These are phyloP conservation scores for Ploettnerulaceae sp. DNA, from an alignment of 2,329 filamentous ascomycete genomes.

Conservation along the genomic window DNA sequence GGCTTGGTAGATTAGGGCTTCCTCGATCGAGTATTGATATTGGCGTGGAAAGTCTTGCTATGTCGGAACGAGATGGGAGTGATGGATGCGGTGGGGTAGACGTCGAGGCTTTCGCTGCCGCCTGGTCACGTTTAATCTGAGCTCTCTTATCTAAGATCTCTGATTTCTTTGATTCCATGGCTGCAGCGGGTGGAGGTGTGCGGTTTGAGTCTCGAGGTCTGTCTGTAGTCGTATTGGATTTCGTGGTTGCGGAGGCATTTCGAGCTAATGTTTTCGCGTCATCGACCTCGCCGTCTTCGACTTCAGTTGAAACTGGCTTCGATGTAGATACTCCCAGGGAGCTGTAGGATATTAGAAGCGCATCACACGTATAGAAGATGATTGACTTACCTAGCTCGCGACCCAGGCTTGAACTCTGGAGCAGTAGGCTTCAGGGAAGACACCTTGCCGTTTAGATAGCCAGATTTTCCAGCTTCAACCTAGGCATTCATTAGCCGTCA, in stretches of 20 bases:
- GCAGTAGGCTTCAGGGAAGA: constrained; percentile 54
- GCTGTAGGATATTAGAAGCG: constrained; percentile 34
- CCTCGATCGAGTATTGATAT: constrained; percentile 21
- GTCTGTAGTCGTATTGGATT: constrained; percentile 3
- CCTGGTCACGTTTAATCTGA: constrained; percentile 27
- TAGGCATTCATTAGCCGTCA: constrained; percentile 25
- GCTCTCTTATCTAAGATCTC: constrained; percentile 30
- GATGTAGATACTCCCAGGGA: constrained; percentile 32
- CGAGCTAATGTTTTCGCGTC: constrained; percentile 44
- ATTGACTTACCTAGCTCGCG: constrained; percentile 32
- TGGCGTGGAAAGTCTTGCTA: constrained; percentile 11
- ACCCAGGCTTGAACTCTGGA: constrained; percentile 57
- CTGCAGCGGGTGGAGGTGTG: constrained; percentile 8
- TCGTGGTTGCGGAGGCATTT: constrained; percentile 2
- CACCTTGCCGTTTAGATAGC: constrained; percentile 3
- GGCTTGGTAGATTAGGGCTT: constrained; percentile 29
- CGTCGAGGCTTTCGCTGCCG: constrained; percentile 25
- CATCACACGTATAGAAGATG: not conserved
- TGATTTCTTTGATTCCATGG: constrained; percentile 24
- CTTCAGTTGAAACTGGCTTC: constrained; percentile 41
- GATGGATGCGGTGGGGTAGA: constrained; percentile 15
- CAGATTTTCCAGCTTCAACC: constrained; percentile 17
- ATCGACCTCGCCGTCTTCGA: constrained; percentile 70
- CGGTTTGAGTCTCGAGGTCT: constrained; percentile 10
- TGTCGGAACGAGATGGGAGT: constrained; percentile 26